Evolutionary conservation across 257 asterid genomes (phyloP), one percentile per base, ranked within the genome.

Genomic region (Petrea volubilis): DNA sequence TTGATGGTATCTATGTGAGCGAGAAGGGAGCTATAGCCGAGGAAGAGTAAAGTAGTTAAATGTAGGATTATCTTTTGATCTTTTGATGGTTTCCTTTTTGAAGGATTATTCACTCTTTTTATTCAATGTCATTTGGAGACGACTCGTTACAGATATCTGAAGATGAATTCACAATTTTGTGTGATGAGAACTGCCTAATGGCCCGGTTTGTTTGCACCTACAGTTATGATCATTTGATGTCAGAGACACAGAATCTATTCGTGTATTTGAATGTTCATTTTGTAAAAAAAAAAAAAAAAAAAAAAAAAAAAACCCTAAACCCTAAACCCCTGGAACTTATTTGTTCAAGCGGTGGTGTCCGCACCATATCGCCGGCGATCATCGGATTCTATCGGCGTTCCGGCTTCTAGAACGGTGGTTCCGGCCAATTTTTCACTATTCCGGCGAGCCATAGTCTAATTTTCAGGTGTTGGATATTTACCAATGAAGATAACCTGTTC

Each of bases 1-100:
- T n/a, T n/a, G n/a, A n/a, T n/a, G n/a, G n/a, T n/a, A 91, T 91
- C 83, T 91, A 91, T 36, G 93, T 91, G 18, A 89, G 96, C 31
- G 97, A 91, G 78, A 91, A 84, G 82, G 95, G 97, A 3, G 78
- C 80, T 55, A 84, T 91, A 6, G 90, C 65, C 0, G 88, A 46
- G 61, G 96, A 89, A 25, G 92, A 85, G 17, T 86, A 52, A n/a
- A 79, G 47, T 34, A 29, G 31, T 43, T 31, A 3, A n/a, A 8
- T 33, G 41, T 20, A 49, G 47, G 23, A 25, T 33, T 17, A 24
- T 31, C 15, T n/a, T n/a, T n/a, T n/a, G n/a, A 21, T 41, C 41
- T 24, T 58, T 53, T n/a, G 24, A 23, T 53, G 60, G 47, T 65
- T 47, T 46, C n/a, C 34, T 34, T 66, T 43, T 68, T 1, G 25